These are phyloP conservation scores for Sporothrix inflata DNA, from an alignment of 2,329 filamentous ascomycete genomes.

Conservation along the genomic window DNA sequence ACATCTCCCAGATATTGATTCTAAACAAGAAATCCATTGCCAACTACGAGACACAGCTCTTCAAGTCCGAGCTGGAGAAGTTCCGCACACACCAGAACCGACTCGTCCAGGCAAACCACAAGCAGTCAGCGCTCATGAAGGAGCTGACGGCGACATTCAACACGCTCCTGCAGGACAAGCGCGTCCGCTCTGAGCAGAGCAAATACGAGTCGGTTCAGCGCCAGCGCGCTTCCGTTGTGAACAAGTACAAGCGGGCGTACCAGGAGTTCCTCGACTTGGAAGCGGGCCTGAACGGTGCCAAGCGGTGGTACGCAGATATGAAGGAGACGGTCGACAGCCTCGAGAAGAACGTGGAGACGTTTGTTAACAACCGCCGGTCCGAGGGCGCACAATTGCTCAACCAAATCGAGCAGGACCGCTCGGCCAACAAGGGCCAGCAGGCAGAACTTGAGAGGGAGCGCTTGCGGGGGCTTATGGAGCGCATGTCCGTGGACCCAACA, in stretches of 20 bases:
- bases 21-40: conserved; percentile 96
- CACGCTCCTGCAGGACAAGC: conserved; percentile 86
- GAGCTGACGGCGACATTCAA: conserved; percentile 89
- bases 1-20: conserved; percentile 96
- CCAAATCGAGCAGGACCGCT: conserved; percentile 81
- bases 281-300: conserved; percentile 82
- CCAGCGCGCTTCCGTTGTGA: conserved; percentile 78
- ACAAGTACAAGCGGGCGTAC: conserved; percentile 86
- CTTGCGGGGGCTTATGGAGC: conserved; percentile 87
- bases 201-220: conserved; percentile 90
- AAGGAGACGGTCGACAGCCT: conserved; percentile 89
- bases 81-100: conserved; percentile 92
- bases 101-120: conserved; percentile 90
- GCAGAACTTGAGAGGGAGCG: conserved; percentile 87
- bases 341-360: conserved; percentile 93
- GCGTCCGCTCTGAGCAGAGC: conserved; percentile 89
- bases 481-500: conserved; percentile 82
- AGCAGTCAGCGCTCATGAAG: conserved; percentile 92
- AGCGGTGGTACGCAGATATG: conserved; percentile 95
- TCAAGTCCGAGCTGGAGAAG: conserved; percentile 96
- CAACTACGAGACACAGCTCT: conserved; percentile 88
- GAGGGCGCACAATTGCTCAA: conserved; percentile 89
- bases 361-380: conserved; percentile 89
- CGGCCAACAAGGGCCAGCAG: conserved; percentile 59
- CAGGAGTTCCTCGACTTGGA: conserved; percentile 90